These are phyloP conservation scores for Rhodotorula sp. DNA, from an alignment of 1,284 basidiomycete genomes.

Conservation along the genomic window DNA sequence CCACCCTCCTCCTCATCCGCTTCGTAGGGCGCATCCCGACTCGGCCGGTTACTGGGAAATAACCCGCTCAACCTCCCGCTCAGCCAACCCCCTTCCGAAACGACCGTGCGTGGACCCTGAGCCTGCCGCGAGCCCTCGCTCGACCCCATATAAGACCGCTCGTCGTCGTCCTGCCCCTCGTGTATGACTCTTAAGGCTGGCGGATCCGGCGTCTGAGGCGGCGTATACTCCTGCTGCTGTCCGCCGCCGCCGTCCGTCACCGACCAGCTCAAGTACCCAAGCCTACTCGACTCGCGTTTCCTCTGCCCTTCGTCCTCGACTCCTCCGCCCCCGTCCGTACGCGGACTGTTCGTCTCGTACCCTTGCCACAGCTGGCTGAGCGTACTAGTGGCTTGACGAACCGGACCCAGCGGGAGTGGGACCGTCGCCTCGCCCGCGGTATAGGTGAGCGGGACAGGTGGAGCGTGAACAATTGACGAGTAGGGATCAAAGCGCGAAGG, in stretches of 20 bases:
- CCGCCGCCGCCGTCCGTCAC: too few relatives aligned
- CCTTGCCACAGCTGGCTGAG: background rate
- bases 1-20: slow-evolving; percentile 1
- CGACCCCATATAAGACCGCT: background rate
- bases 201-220: slow-evolving; percentile 1
- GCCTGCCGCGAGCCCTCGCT: too few relatives aligned
- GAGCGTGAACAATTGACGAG: background rate
- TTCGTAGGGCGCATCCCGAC: background rate
- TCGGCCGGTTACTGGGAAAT: background rate
- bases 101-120: background rate
- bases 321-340: background rate
- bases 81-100: slow-evolving; percentile 3
- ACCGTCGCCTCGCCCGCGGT: too few relatives aligned
- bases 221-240: background rate
- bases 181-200: background rate
- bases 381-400: background rate
- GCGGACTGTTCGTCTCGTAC: background rate
- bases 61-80: slow-evolving; percentile 3
- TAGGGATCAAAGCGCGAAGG: background rate
- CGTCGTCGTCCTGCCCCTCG: background rate
- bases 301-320: background rate
- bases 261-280: slow-evolving; percentile 3
- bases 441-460: too few relatives aligned
- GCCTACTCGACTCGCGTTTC: background rate
- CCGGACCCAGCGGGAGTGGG: background rate